Conservation (phyloP, 2,329 filamentous ascomycete genomes). For the Lasiodiplodia sp. region DNA sequence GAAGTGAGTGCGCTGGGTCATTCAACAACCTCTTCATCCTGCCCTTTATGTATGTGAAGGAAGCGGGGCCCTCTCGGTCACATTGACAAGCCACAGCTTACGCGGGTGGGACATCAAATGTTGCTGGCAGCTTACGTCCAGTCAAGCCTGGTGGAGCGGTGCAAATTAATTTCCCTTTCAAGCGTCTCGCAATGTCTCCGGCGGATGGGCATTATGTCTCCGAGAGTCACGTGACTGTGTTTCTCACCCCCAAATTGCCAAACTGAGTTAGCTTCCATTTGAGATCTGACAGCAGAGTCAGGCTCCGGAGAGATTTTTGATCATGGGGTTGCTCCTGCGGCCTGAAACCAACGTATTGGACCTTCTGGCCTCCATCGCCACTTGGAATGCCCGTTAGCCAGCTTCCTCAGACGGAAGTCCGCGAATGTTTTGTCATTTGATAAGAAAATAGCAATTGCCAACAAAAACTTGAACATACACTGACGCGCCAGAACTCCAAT, state of each 20-base stretch:
- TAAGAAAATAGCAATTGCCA: no score
- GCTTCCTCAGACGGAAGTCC: not conserved
- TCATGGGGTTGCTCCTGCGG: no score
- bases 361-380: not conserved
- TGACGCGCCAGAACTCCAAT: not conserved
- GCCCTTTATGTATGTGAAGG: not conserved
- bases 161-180: not conserved
- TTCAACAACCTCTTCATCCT: not conserved
- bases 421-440: no score
- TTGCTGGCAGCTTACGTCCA: not conserved
- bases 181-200: slow-evolving; percentile 13
- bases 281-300: not conserved
- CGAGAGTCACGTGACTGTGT: not conserved
- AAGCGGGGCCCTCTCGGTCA: not conserved
- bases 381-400: not conserved
- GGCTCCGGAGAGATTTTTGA: not conserved
- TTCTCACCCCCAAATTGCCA: not conserved
- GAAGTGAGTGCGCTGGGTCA: not conserved
- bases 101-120: not conserved
- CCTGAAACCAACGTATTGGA: no score
- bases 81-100: slow-evolving; percentile 7
- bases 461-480: no score
- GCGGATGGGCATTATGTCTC: slow-evolving; percentile 9
- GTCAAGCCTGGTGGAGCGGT: not conserved
- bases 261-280: not conserved